Percentiles rank a stretch among this genome's conserved stretches.
phyloP scores from a whole-genome alignment of 805 yeast species.

The Metschnikowia gruessii region DNA sequence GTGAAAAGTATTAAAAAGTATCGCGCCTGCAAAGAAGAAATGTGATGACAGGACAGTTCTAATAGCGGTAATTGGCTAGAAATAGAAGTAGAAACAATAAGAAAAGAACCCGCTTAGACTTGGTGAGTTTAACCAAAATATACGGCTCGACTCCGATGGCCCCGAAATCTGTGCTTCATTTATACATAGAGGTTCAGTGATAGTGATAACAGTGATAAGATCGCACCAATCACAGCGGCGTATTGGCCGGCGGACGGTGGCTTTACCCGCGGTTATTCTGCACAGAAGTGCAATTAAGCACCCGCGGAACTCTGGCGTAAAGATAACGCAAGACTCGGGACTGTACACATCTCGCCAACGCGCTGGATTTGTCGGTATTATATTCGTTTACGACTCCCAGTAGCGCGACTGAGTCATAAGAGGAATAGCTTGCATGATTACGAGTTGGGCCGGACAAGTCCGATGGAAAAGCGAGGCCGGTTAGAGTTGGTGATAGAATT shows the following conservation, averaged over 20 bases:
- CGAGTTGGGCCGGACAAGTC: neutral
- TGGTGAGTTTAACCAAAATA: neutral
- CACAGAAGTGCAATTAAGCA: too few relatives aligned
- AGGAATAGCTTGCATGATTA: neutral
- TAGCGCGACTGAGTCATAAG: slow-evolving; percentile 9
- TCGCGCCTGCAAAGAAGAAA: neutral
- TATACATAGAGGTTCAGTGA: neutral
- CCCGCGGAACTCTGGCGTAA: too few relatives aligned
- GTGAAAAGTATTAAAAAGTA: neutral
- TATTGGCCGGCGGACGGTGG: neutral
- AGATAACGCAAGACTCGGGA: slow-evolving; percentile 3
- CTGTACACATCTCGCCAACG: slow-evolving; percentile 1
- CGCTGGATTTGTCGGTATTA: neutral
- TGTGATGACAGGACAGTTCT: neutral
- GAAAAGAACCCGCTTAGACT: too few relatives aligned
- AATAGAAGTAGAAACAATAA: too few relatives aligned
- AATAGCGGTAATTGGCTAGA: neutral
- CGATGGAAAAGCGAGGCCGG: neutral
- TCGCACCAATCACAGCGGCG: slow-evolving; percentile 10
- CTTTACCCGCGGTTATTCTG: neutral
- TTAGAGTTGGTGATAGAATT: too few relatives aligned
- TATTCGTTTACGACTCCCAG: neutral
- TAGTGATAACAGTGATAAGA: slow-evolving; percentile 4
- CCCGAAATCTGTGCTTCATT: neutral
- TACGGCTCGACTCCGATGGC: neutral